These are phyloP conservation scores for Arthrobotrys sphaeroides DNA, from an alignment of 2,329 filamentous ascomycete species.

Conservation along the genomic window DNA sequence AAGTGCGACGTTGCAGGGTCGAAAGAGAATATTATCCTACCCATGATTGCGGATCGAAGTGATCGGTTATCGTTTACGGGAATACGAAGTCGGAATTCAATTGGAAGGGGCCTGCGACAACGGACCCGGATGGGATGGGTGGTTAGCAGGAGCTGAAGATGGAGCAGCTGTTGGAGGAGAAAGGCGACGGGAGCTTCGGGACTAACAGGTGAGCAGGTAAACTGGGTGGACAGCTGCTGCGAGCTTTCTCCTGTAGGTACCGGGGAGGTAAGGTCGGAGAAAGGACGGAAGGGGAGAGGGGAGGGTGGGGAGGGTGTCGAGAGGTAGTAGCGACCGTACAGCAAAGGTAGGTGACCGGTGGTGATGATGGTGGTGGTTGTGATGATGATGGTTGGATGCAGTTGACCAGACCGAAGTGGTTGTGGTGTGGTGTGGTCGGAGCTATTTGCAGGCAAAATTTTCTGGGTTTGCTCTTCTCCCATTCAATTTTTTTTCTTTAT, in stretches of 20 bases:
- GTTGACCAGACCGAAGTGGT: not conserved
- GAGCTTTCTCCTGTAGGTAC: constrained; percentile 35
- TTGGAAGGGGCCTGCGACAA: constrained; percentile 22
- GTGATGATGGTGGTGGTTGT: constrained; percentile 10
- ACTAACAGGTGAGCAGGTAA: not conserved
- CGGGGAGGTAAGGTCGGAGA: not conserved
- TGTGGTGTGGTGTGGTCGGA: constrained; percentile 31
- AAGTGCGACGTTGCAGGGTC: not conserved
- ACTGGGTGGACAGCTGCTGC: constrained; percentile 27
- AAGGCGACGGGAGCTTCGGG: constrained; percentile 21
- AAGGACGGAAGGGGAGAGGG: not conserved
- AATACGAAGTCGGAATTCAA: not conserved
- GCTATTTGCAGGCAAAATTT: constrained; percentile 39
- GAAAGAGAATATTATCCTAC: constrained; percentile 59
- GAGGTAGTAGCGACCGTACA: constrained; percentile 28
- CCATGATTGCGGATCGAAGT: constrained; percentile 68
- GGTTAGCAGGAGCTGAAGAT: constrained; percentile 42
- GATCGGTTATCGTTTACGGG: not conserved
- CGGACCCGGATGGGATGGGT: not conserved
- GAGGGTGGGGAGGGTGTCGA: not conserved
- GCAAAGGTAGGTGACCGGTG: not conserved
- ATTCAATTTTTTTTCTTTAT: not conserved
- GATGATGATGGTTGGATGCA: constrained; percentile 13
- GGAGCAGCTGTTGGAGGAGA: not conserved
- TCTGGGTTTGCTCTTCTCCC: constrained; percentile 19